Percentiles rank a stretch among this genome's conserved stretches.
These are phyloP conservation scores for Sindora glabra DNA, from an alignment of 306 rosid genomes.

Conservation along the genomic window DNA sequence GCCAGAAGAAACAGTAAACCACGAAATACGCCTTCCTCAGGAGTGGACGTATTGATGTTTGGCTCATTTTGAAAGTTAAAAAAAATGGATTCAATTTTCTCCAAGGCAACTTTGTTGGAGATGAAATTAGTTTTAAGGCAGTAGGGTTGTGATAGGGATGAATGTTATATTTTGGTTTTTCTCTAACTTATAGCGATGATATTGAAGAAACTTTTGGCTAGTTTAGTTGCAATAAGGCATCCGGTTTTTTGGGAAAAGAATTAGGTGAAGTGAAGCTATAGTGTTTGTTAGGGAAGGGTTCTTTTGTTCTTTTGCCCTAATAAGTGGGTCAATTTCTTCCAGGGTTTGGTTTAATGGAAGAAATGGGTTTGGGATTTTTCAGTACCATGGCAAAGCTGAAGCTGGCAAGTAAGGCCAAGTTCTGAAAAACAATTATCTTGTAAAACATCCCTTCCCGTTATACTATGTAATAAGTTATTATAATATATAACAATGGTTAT, in stretches of 20 bases:
- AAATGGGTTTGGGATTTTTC: constrained; percentile 5
- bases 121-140: constrained; percentile 17
- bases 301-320: constrained; percentile 10
- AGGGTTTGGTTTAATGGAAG: constrained; percentile 3
- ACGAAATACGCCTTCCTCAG: constrained; percentile 60
- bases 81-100: constrained; percentile 1
- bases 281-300: constrained; percentile 6
- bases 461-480: constrained; percentile 9
- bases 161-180: constrained; percentile 17
- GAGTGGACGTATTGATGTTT: constrained; percentile 89
- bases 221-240: constrained; percentile 47
- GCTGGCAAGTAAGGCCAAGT: no score
- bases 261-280: constrained; percentile 16
- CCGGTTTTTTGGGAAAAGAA: constrained; percentile 32
- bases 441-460: neutral
- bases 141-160: constrained; percentile 13
- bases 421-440: neutral
- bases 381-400: neutral
- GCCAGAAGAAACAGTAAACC: constrained; percentile 34
- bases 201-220: constrained; percentile 41
- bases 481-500: neutral
- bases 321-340: constrained; percentile 30
- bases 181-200: constrained; percentile 14
- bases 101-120: no score
- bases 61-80: no score